Conservation (phyloP, 257 asterid genomes). For the Solanum sparsipilum region DNA sequence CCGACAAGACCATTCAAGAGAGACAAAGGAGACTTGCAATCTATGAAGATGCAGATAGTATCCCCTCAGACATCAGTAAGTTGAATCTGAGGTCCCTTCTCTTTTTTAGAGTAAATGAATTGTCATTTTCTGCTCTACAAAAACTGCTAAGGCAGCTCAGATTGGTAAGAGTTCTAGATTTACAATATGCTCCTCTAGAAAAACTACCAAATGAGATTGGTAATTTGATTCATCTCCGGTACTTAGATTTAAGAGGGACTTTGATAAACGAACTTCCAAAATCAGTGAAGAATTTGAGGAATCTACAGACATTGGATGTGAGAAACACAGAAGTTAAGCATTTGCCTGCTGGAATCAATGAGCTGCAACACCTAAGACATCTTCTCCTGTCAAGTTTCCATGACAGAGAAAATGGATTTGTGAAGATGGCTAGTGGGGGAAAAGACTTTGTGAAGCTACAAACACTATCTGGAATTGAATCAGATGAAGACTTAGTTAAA, state of each 20-base stretch:
- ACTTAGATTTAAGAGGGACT: neutral
- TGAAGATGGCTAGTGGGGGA: conserved; percentile 4
- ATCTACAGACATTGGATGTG: conserved; percentile 13
- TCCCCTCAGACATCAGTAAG: neutral
- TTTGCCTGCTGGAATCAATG: conserved; percentile 14
- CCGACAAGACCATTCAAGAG: neutral
- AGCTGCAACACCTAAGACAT: conserved; percentile 11
- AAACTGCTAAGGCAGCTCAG: neutral
- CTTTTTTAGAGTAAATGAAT: neutral
- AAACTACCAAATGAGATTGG: neutral
- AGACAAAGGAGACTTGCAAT: neutral
- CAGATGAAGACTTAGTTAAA: conserved; percentile 5
- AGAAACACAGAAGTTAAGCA: neutral
- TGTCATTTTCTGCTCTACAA: neutral
- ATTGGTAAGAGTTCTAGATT: neutral
- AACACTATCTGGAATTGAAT: conserved; percentile 11
- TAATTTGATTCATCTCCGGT: neutral
- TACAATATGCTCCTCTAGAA: neutral
- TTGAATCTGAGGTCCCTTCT: neutral
- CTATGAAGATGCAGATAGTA: neutral
- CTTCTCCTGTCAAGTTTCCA: conserved; percentile 11
- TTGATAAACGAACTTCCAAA: neutral
- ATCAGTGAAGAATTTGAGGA: conserved; percentile 2
- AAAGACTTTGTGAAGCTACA: neutral
- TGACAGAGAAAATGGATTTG: conserved; percentile 8